Base-by-base conservation (phyloP, 75 land plant species). In the Gnetum montanum region DNA sequence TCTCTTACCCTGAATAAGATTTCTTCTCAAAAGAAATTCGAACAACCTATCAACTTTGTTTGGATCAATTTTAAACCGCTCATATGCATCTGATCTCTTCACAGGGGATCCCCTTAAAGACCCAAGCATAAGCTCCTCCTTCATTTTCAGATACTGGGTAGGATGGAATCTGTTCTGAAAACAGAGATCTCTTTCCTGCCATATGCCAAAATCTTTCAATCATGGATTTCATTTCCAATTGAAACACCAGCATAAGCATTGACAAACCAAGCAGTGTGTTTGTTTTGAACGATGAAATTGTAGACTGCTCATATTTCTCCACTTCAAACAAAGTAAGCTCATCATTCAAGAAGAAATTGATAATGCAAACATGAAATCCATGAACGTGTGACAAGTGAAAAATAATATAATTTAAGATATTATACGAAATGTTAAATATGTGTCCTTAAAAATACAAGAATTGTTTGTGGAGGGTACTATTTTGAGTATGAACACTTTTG, bases 161-260 rank as follows among this genome's bases (percentile, higher is more conserved):
- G 98, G 98, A 11, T 85, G 59, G 33, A 94, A 64, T 53, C 80
- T 79, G 40, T 46, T 72, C 67, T 89, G 77, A n/a, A 67, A 44
- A 58, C 98, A 94, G 2, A 94, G 69, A 43, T 73, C 70, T 50
- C 74, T 75, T 52, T 94, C 98, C 98, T 94, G 88, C 59, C 64
- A 61, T 20, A 25, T 24, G 36, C 48, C n/a, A 8, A n/a, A n/a
- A 34, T 61, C 31, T 16, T 37, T 37, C 16, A 10, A 24, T 30
- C 20, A 37, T 25, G 43, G 15, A n/a, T 3, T 20, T 15, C 19
- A n/a, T 8, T 4, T 47, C 24, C 24, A 47, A 47, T 16, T 1
- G 4, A 25, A 47, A 25, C 12, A 47, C 12, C 13, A 54, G 24
- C n/a, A n/a, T n/a, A n/a, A n/a, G n/a, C n/a, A n/a, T n/a, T n/a